Evolutionary conservation across 129 eudicot species (phyloP).

Genomic region (Helianthus annuus): HanXRQr2.0-SUNRISE NC_035446.2:170874859-170875358

Average conservation of each 20-base stretch:
- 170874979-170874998: constrained; percentile 46
- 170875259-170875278: not conserved
- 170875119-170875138: constrained; percentile 58
- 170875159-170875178: constrained; percentile 69
- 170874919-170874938: constrained; percentile 68
- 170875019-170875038: constrained; percentile 64
- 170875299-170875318: not conserved
- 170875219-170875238: constrained; percentile 76
- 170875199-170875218: constrained; percentile 86
- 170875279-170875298: not conserved
- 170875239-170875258: constrained; percentile 53
- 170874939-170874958: constrained; percentile 63
- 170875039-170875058: constrained; percentile 65
- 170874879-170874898: constrained; percentile 48
- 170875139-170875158: constrained; percentile 63
- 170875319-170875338: not conserved
- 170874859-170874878: constrained; percentile 74
- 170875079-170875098: constrained; percentile 84
- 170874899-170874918: constrained; percentile 75
- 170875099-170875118: constrained; percentile 63
- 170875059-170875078: constrained; percentile 90
- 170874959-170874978: constrained; percentile 60
- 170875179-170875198: constrained; percentile 69
- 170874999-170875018: constrained; percentile 54
- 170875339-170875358: constrained; percentile 40